phyloP scores from a whole-genome alignment of 1,284 basidiomycete species.

The Violaceomyces palustris region DNA sequence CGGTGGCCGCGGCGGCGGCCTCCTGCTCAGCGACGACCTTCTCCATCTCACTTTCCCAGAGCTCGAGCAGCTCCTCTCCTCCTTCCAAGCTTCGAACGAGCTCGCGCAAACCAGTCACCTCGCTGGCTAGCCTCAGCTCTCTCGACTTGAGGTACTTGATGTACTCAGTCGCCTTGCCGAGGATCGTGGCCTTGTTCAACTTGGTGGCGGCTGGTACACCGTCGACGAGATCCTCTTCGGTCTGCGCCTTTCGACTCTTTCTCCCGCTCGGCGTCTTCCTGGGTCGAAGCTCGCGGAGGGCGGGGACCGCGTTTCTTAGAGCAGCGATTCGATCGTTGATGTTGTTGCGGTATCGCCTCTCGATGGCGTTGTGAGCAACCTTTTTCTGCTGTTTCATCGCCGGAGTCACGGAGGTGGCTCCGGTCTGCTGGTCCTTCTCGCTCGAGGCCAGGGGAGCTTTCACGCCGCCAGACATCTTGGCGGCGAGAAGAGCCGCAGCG shows the following conservation, averaged over 20 bases:
- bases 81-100: conserved; percentile 45
- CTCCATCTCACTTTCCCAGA: conserved; percentile 46
- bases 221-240: conserved; percentile 46
- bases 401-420: conserved; percentile 14
- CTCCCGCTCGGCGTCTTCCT: conserved; percentile 33
- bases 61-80: conserved; percentile 46
- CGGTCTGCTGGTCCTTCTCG: conserved; percentile 11
- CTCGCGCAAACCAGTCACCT: conserved; percentile 41
- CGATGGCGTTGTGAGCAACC: conserved; percentile 50
- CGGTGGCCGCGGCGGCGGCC: conserved; percentile 14
- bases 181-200: conserved; percentile 51
- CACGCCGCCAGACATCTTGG: conserved; percentile 4
- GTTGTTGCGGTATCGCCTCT: conserved; percentile 50
- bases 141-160: conserved; percentile 49
- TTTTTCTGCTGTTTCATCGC: conserved; percentile 36
- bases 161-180: conserved; percentile 51
- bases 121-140: conserved; percentile 38
- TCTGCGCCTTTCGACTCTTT: conserved; percentile 33
- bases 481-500: conserved; percentile 10
- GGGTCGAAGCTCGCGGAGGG: conserved; percentile 57
- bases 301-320: conserved; percentile 71
- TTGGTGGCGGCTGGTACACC: conserved; percentile 51
- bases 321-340: conserved; percentile 51
- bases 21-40: conserved; percentile 28
- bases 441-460: background rate